A percentile compares a stretch with the other conserved stretches of the same genome.
Conservation (phyloP, 1,284 basidiomycete genomes). For the Apiotrichum brassicae region DNA sequence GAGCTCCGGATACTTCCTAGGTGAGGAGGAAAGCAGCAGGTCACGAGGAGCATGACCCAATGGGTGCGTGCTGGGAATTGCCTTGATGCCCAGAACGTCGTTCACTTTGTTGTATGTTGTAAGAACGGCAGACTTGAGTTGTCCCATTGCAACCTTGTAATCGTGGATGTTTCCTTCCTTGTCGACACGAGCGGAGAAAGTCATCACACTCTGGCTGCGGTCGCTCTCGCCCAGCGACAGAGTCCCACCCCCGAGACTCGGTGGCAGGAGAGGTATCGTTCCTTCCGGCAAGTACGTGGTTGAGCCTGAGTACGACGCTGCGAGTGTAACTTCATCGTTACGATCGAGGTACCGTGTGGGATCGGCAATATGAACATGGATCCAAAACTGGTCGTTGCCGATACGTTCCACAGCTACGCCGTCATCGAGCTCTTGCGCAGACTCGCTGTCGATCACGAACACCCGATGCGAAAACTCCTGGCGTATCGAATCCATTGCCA, state of each 20-base stretch:
- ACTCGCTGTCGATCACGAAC: conserved; percentile 80
- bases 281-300: conserved; percentile 63
- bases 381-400: conserved; percentile 60
- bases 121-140: conserved; percentile 63
- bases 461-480: conserved; percentile 75
- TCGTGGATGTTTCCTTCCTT: conserved; percentile 62
- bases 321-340: conserved; percentile 55
- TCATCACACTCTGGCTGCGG: conserved; percentile 56
- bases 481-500: conserved; percentile 47
- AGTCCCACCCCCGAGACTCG: conserved; percentile 46
- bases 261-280: conserved; percentile 65
- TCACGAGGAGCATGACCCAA: conserved; percentile 21
- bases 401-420: conserved; percentile 75
- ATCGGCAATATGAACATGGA: conserved; percentile 91
- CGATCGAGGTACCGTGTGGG: conserved; percentile 75
- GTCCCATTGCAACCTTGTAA: conserved; percentile 61
- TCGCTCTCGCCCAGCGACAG: conserved; percentile 55
- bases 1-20: not conserved
- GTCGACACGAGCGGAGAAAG: conserved; percentile 73
- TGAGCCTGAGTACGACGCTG: conserved; percentile 53
- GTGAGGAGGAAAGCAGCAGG: not conserved
- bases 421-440: conserved; percentile 87
- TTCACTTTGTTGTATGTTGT: conserved; percentile 69
- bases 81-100: conserved; percentile 49
- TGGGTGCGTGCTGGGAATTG: conserved; percentile 20